Conservation (phyloP, 2,329 filamentous ascomycete genomes). For the Kalaharituber pfeilii region DNA sequence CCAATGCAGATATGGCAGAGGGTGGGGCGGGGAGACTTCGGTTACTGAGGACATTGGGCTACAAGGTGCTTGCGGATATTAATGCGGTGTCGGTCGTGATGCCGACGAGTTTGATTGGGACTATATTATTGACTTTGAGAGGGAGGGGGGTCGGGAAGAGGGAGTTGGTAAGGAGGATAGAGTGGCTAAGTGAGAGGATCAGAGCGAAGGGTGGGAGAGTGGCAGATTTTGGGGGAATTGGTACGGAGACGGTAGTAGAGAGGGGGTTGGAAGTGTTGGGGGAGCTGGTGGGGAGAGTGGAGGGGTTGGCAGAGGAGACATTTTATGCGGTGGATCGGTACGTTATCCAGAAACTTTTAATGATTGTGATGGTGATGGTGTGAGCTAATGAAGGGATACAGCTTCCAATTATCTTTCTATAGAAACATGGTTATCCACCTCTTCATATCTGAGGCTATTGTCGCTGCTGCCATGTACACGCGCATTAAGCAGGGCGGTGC, state of each 20-base stretch:
- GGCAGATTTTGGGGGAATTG: slow-evolving; percentile 72
- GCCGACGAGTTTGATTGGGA: slow-evolving; percentile 92
- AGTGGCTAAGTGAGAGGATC: slow-evolving; percentile 75
- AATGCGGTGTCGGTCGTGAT: slow-evolving; percentile 94
- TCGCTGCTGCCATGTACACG: slow-evolving; percentile 80
- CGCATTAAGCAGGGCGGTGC: slow-evolving; percentile 82
- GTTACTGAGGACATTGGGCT: slow-evolving; percentile 70
- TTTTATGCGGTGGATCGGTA: slow-evolving; percentile 77
- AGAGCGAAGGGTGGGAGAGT: slow-evolving; percentile 76
- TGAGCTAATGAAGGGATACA: not conserved
- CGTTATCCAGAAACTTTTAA: not conserved
- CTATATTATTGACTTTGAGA: slow-evolving; percentile 74
- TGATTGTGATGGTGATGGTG: not conserved
- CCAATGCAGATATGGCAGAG: slow-evolving; percentile 5
- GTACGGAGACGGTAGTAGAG: slow-evolving; percentile 67
- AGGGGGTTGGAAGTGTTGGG: slow-evolving; percentile 83
- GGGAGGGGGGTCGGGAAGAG: slow-evolving; percentile 78
- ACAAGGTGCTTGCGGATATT: slow-evolving; percentile 83
- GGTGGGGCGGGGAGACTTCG: slow-evolving; percentile 42
- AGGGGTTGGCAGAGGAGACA: slow-evolving; percentile 71
- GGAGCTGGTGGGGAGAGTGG: slow-evolving; percentile 59
- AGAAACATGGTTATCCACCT: slow-evolving; percentile 98
- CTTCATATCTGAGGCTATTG: slow-evolving; percentile 82
- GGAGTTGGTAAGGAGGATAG: slow-evolving; percentile 69
- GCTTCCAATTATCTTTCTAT: slow-evolving; percentile 92